Base-by-base conservation (phyloP, 345 rosid species). In the Hibiscus mutabilis region DNA sequence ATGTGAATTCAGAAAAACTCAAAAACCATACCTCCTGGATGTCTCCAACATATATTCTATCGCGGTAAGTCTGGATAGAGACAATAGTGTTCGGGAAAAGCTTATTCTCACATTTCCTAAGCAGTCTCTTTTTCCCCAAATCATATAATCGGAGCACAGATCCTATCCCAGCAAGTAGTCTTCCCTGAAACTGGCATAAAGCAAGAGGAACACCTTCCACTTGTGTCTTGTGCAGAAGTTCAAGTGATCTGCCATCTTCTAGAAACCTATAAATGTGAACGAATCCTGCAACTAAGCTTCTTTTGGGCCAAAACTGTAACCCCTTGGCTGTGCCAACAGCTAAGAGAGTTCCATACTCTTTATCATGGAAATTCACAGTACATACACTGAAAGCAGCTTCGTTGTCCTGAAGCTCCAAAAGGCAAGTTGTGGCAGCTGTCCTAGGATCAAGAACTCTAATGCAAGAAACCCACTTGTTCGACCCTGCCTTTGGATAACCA, bases 241-340 rank as follows among this genome's bases (percentile, higher is more conserved):
- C 91, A 51, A 92, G 96, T 65, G 84, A 77, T 74, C 73, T 90
- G 47, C 98, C 98, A 11, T 95, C 97, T 67, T 95, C 99, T 68
- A 90, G 80, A 83, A 95, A 95, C 86, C 93, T 88, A 71, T 90
- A 95, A 16, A 92, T 88, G 79, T 90, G 96, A 79, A 95, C 89
- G 74, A 79, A 92, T 18, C 98, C 98, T 19, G 89, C 83, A 75
- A 76, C 79, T 44, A 86, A 71, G 74, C 68, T 88, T 81, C 81
- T 85, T 78, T 85, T 89, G 49, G 97, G 97, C 86, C 85, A 92
- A 85, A 95, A 95, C 84, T 92, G 89, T 83, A 92, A 79, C 57
- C 94, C 96, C 81, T 90, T 92, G 10, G 90, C 91, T 4, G 98
- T 95, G 64, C 99, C 99, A 73, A 95, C 97, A 68, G 97, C 99